Evolutionary conservation across 345 rosid species (phyloP), one percentile per base, ranked within the genome.

Genomic region (Brassica nigra): DNA sequence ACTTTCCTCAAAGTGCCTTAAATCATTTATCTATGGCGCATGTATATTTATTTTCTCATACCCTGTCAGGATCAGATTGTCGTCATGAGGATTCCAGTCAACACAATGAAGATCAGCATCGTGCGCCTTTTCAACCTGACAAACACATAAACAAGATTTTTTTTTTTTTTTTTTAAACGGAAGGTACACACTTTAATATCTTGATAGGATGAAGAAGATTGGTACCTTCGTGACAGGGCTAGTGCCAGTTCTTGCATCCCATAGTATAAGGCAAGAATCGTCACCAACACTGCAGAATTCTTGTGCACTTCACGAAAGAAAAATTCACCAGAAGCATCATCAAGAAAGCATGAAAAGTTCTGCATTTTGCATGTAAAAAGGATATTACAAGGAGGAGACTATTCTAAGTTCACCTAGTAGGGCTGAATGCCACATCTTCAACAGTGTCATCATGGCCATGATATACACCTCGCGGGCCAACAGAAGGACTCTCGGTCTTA

Each of bases 221-320:
- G 7, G 1, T 59, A 93, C 99, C 98, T 96, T 96, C 16, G 89
- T 80, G 68, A 83, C 83, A 42, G 98, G 99, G 83, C 85, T 85
- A 57, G 91, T 82, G 64, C 99, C 99, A 73, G 83, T 83, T 61
- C 99, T 95, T 52, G 95, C 97, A 96, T 93, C 98, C 99, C 99
- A 96, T 10, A 96, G 80, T 83, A 96, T 93, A 71, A 96, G 99
- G 88, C 99, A 92, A 78, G 99, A 90, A 85, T 96, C 99, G 81
- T 96, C 99, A 80, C 98, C 97, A 37, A 96, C 99, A 57, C 99
- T 96, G 83, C 97, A 92, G 81, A 96, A 96, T 80, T 96, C 99
- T 87, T 90, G 98, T 1, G 89, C 97, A 87, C 98, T 96, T 76
- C 83, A 86, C 71, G 6, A 78, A 33, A 85, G 36, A 82, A 2